phyloP scores from a whole-genome alignment of 805 yeast species.

The Wickerhamiella brachini region DNA sequence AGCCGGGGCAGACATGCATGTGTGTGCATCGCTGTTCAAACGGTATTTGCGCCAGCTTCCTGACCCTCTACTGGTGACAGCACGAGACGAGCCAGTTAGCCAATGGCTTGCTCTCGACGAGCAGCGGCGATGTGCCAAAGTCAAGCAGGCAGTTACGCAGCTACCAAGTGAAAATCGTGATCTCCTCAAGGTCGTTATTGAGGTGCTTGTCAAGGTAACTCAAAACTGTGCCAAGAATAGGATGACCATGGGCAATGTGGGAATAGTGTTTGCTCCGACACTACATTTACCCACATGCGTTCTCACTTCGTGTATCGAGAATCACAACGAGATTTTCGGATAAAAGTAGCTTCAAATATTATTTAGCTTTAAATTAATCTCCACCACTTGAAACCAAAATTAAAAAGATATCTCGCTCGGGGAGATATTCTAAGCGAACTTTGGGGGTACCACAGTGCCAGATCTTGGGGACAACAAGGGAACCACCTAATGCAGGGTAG shows the following conservation, averaged over 20 bases:
- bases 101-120: neutral
- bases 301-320: neutral
- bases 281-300: neutral
- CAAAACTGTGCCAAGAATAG: neutral
- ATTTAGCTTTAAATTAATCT: too few relatives aligned
- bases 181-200: neutral
- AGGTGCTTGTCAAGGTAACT: neutral
- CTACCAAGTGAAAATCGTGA: neutral
- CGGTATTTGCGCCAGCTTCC: neutral
- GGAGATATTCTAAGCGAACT: neutral
- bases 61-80: neutral
- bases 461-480: neutral
- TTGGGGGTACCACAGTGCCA: neutral
- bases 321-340: neutral
- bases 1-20: neutral
- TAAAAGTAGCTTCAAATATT: too few relatives aligned
- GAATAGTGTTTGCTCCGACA: neutral
- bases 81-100: neutral
- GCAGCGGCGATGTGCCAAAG: neutral
- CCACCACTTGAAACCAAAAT: too few relatives aligned
- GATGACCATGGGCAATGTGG: neutral
- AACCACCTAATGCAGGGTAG: neutral
- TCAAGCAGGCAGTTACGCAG: neutral
- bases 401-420: too few relatives aligned
- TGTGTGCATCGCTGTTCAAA: neutral